Conservation (phyloP, 768 basidiomycete genomes). For the Macrolepiota fuliginosa region DNA sequence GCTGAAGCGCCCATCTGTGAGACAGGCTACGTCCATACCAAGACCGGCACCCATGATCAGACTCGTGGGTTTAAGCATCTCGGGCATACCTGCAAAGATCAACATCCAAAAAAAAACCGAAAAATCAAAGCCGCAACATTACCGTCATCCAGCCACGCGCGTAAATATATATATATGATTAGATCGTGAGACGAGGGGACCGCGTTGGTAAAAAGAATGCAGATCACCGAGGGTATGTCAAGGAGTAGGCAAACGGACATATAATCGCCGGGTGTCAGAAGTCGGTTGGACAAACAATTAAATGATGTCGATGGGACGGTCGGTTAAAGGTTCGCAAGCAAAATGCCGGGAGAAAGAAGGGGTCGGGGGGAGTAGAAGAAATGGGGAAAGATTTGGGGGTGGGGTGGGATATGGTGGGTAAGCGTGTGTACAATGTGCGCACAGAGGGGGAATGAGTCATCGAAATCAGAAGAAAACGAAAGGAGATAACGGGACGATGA, state of each 20-base stretch:
- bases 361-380: too few species aligned
- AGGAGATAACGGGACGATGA: background rate
- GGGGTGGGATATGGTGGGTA: background rate
- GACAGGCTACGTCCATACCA: constrained; percentile 91
- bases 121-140: too few species aligned
- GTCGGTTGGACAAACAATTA: too few species aligned
- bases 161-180: too few species aligned
- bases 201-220: too few species aligned
- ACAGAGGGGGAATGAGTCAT: background rate
- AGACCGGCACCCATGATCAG: constrained; percentile 98
- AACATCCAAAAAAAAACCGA: background rate
- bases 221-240: too few species aligned
- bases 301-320: too few species aligned
- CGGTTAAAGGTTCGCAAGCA: too few species aligned
- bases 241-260: too few species aligned
- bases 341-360: too few species aligned
- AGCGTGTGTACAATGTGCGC: background rate
- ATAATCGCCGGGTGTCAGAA: too few species aligned
- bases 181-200: too few species aligned
- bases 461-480: constrained; percentile 21
- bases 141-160: background rate
- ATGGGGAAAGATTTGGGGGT: background rate
- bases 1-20: constrained; percentile 97
- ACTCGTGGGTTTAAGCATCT: constrained; percentile 98
- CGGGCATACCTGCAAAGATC: constrained; percentile 85